Conservation (phyloP, 2,329 filamentous ascomycete species). For the Colletotrichum musicola region DNA sequence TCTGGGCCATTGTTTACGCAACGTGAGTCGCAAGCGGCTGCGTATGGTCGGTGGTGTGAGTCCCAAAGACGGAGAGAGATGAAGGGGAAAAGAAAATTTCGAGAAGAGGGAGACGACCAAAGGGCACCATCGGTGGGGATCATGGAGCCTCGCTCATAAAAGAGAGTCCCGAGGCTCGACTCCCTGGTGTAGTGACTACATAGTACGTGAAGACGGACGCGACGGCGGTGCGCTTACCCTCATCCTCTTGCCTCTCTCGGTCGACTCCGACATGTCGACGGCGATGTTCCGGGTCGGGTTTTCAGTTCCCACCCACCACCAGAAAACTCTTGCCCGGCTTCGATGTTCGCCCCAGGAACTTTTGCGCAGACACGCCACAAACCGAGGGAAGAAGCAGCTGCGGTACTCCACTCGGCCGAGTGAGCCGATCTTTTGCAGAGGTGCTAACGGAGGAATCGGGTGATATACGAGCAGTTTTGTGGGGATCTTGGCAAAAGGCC, state of each 20-base stretch:
- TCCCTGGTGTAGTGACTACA: too few relatives aligned
- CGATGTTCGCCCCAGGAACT: conserved; percentile 28
- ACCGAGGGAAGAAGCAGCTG: conserved; percentile 9
- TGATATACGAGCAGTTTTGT: conserved; percentile 14
- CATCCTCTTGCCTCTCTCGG: conserved; percentile 13
- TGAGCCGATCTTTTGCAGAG: conserved; percentile 25
- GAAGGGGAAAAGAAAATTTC: conserved; percentile 25
- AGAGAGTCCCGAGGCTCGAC: conserved; percentile 8
- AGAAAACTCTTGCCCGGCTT: conserved; percentile 22
- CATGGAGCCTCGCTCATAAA: conserved; percentile 23
- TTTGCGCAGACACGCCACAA: conserved; percentile 32
- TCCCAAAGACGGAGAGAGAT: conserved; percentile 8
- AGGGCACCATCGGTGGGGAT: conserved; percentile 15
- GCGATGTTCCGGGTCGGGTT: conserved; percentile 10
- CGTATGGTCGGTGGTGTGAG: neutral
- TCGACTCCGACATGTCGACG: conserved; percentile 26
- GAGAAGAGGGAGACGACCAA: conserved; percentile 6
- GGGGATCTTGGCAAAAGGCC: conserved; percentile 35
- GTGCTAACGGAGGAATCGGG: conserved; percentile 26
- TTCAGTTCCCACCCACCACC: neutral
- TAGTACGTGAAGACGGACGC: too few relatives aligned
- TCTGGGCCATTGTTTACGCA: conserved; percentile 47
- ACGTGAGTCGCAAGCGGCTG: conserved; percentile 12
- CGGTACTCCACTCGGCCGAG: conserved; percentile 34
- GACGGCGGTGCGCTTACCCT: too few relatives aligned